Evolutionary conservation across 2,329 filamentous ascomycete species (phyloP).

Genomic region (Achaetomium macrosporum): DNA sequence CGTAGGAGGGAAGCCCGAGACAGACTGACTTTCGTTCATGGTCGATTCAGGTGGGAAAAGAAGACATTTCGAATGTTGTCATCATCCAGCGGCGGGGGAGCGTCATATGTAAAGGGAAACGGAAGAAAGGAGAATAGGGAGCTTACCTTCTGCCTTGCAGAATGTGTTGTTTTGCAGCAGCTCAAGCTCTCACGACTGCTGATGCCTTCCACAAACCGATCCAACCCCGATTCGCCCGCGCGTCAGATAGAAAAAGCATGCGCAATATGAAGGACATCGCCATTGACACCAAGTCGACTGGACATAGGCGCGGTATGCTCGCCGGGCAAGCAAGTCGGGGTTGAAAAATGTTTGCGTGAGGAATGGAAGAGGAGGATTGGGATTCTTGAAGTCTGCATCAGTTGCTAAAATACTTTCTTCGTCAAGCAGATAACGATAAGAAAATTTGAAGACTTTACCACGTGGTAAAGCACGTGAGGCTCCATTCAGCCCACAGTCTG

Average conservation of each 20-base stretch:
- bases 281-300: background rate
- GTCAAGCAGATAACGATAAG: constrained; percentile 16
- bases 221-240: constrained; percentile 5
- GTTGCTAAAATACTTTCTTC: constrained; percentile 14
- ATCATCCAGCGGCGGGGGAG: constrained; percentile 50
- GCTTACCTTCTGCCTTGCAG: constrained; percentile 20
- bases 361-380: constrained; percentile 12
- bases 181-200: background rate
- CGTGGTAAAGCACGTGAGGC: background rate
- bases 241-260: background rate
- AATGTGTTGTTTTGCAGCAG: constrained; percentile 1
- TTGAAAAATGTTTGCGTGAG: background rate
- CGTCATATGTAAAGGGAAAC: background rate
- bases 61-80: constrained; percentile 68
- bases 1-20: constrained; percentile 54
- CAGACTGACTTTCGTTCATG: constrained; percentile 70
- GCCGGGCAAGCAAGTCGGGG: constrained; percentile 3
- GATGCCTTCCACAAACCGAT: background rate
- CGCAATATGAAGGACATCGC: background rate
- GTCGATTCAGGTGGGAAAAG: constrained; percentile 86
- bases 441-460: constrained; percentile 9
- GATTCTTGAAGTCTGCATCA: background rate
- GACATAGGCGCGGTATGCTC: background rate
- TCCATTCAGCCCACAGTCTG: background rate
- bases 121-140: constrained; percentile 1